These are phyloP conservation scores for Fusarium sp. DNA, from an alignment of 2,329 filamentous ascomycete species.

Conservation along the genomic window DNA sequence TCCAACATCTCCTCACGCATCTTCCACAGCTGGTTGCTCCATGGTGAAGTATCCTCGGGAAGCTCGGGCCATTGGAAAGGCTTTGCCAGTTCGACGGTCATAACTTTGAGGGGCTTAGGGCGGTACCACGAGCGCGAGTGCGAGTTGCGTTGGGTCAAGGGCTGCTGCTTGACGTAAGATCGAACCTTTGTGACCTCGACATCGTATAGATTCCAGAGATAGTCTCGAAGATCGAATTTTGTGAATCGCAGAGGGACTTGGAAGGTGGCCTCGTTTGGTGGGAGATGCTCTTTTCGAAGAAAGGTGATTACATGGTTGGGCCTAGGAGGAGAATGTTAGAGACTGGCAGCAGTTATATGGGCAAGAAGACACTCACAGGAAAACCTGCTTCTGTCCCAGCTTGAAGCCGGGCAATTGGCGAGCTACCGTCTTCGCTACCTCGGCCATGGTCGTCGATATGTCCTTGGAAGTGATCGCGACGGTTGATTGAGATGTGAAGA, in stretches of 20 bases:
- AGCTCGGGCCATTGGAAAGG: slow-evolving; percentile 89
- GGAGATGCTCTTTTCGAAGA: slow-evolving; percentile 76
- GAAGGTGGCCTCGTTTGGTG: slow-evolving; percentile 88
- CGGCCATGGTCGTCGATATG: slow-evolving; percentile 55
- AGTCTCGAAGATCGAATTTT: slow-evolving; percentile 97
- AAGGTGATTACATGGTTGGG: slow-evolving; percentile 86
- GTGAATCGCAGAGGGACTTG: slow-evolving; percentile 91
- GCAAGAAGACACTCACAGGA: slow-evolving; percentile 60
- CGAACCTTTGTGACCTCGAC: slow-evolving; percentile 80
- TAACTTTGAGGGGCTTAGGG: slow-evolving; percentile 83
- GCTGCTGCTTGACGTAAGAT: slow-evolving; percentile 77
- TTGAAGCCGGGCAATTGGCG: slow-evolving; percentile 60
- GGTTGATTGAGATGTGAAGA: slow-evolving; percentile 48
- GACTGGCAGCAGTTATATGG: slow-evolving; percentile 9
- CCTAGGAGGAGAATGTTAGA: slow-evolving; percentile 59
- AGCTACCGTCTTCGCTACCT: slow-evolving; percentile 55
- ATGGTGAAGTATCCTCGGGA: slow-evolving; percentile 72
- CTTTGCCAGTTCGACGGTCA: slow-evolving; percentile 90
- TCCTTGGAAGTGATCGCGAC: slow-evolving; percentile 44
- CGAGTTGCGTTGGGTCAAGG: slow-evolving; percentile 65
- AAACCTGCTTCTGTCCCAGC: slow-evolving; percentile 68
- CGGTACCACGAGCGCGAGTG: slow-evolving; percentile 73
- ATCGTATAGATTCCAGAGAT: slow-evolving; percentile 87
- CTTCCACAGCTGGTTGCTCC: slow-evolving; percentile 73
- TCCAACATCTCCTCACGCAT: slow-evolving; percentile 63